Evolutionary conservation across 345 rosid genomes (phyloP), one percentile per base, ranked within the genome.

Genomic region (Dovyalis caffra): DNA sequence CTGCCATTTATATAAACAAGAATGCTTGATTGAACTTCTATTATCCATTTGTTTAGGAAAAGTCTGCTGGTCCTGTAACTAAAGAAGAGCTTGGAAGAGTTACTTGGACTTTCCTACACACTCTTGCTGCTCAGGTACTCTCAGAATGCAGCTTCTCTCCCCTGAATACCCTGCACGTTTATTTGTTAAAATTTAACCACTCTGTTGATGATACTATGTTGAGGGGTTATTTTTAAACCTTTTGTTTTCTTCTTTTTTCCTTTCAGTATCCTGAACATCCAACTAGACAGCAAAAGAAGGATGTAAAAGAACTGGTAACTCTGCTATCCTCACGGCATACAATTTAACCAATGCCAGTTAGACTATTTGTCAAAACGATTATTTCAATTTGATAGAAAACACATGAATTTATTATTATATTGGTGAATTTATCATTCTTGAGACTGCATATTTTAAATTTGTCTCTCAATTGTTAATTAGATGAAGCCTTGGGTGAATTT

Each of bases 101-200:
- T 78, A 93, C 98, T 25, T 95, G 99, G 99, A 93, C 96, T 43
- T 93, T 93, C 85, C 92, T 93, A 49, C 99, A 93, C 86, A 91
- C 97, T 71, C 93, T 95, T 72, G 97, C 87, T 69, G 99, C 97
- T 26, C 99, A 95, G 98, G 97, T 95, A 69, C 76, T 76, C 26
- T 15, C 68, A 16, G 20, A 40, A 34, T 45, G 20, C 38, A 64
- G 60, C 68, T 56, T 62, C 57, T 40, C 33, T 68, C 25, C 14
- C 21, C 23, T 25, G n/a, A n/a, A 63, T 61, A 37, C 60, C 38
- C 45, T 35, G 15, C 4, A 11, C 70, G 28, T 66, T 31, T 51
- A 64, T n/a, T 60, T 26, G 7, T 15, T 68, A n/a, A 62, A 63
- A 71, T 26, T 38, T 20, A 43, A 31, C 33, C 45, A 16, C 78